Conservation (phyloP, 148 eudicot genomes). For the Fagopyrum esculentum region DNA sequence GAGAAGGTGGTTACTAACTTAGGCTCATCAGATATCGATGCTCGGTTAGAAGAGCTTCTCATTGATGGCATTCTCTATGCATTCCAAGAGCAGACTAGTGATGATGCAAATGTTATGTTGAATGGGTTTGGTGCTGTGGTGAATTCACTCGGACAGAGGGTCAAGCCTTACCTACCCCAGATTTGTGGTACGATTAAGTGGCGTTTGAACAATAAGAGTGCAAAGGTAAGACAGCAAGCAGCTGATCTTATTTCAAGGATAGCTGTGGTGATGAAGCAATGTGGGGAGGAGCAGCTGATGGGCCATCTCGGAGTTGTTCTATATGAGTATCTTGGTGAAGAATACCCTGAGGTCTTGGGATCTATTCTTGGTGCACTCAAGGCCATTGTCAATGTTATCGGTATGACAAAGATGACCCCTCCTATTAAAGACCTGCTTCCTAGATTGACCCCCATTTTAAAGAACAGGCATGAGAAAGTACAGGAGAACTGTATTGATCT, state of each 20-base stretch:
- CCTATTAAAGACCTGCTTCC: conserved; percentile 94
- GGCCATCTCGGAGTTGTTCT: conserved; percentile 96
- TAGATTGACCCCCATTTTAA: conserved; percentile 78
- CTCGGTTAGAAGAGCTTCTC: conserved; percentile 90
- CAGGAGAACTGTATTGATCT: conserved; percentile 97
- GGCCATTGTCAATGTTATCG: conserved; percentile 91
- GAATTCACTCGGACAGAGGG: conserved; percentile 82
- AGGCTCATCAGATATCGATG: conserved; percentile 90
- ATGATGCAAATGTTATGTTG: conserved; percentile 98
- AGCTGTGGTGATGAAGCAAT: conserved; percentile 96
- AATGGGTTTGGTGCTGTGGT: conserved; percentile 98
- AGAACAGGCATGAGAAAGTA: conserved; percentile 94
- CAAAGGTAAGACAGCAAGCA: conserved; percentile 94
- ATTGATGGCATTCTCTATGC: conserved; percentile 96
- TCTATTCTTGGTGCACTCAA: conserved; percentile 89
- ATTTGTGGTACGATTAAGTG: conserved; percentile 97
- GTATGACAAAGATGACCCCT: conserved; percentile 99
- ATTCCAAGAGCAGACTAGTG: conserved; percentile 95
- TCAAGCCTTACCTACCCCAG: conserved; percentile 93
- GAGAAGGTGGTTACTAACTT: conserved; percentile 90
- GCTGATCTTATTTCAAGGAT: conserved; percentile 92
- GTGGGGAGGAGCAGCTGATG: conserved; percentile 97
- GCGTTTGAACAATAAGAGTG: conserved; percentile 97
- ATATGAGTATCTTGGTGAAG: conserved; percentile 90
- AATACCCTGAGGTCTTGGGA: conserved; percentile 94